These are phyloP conservation scores for Capsicum pubescens DNA, from an alignment of 257 asterid species.

Conservation along the genomic window DNA sequence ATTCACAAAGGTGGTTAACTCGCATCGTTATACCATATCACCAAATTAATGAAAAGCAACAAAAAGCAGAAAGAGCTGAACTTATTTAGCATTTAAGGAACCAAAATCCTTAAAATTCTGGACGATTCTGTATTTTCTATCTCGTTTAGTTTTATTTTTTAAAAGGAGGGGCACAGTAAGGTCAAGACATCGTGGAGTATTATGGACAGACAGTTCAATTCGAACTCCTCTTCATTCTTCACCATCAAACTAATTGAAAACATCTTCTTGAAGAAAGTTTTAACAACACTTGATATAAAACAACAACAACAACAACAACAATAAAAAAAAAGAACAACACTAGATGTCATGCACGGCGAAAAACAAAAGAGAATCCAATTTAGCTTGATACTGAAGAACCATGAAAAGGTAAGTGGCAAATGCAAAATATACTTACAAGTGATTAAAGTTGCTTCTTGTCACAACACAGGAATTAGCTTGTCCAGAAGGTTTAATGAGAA, in stretches of 20 bases:
- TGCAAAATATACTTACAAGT: constrained; percentile 47
- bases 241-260: not conserved
- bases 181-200: not conserved
- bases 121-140: constrained; percentile 35
- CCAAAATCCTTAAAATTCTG: constrained; percentile 15
- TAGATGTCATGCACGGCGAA: not conserved
- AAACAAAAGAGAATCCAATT: too few relatives aligned
- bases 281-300: not conserved
- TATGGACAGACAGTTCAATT: not conserved
- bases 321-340: not conserved
- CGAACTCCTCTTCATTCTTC: not conserved
- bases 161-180: not conserved
- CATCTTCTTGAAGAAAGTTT: not conserved
- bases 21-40: too few relatives aligned
- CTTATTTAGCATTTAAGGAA: constrained; percentile 26
- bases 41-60: too few relatives aligned
- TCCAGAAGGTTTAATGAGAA: constrained; percentile 74
- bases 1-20: too few relatives aligned
- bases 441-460: constrained; percentile 76
- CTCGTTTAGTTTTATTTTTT: not conserved
- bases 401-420: not conserved
- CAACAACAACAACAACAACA: not conserved
- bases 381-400: not conserved
- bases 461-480: constrained; percentile 59
- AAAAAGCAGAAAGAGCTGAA: not conserved